Conservation (phyloP, 179 eudicot species). For the Monotropa hypopitys region DNA sequence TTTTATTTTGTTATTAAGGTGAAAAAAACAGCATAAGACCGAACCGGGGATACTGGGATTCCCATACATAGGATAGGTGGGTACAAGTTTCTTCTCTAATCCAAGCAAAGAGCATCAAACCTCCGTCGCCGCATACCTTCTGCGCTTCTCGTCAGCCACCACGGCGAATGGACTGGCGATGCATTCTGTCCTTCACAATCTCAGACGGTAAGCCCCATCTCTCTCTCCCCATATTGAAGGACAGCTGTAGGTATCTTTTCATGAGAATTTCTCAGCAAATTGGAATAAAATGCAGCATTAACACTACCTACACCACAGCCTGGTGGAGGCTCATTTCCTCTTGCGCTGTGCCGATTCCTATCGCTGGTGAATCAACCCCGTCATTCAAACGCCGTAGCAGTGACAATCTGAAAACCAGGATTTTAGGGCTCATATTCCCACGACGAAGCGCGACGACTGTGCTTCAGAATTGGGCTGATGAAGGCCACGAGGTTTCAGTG, state of each 20-base stretch:
- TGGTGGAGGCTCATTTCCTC: slow-evolving; percentile 7
- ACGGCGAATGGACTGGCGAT: background rate
- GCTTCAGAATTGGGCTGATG: slow-evolving; percentile 22
- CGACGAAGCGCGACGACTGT: slow-evolving; percentile 16
- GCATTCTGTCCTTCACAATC: background rate
- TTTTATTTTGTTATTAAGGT: too few relatives aligned
- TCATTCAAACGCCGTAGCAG: background rate
- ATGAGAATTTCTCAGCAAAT: background rate
- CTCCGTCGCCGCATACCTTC: background rate
- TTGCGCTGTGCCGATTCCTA: background rate
- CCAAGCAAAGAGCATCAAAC: background rate
- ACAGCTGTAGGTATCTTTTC: background rate
- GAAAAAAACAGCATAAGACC: too few relatives aligned
- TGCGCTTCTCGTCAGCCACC: background rate
- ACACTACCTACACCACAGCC: background rate
- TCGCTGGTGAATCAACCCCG: background rate
- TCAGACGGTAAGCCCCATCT: slow-evolving; percentile 5
- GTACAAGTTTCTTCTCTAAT: background rate
- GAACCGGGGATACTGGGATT: background rate
- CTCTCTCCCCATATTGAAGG: background rate
- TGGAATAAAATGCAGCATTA: background rate
- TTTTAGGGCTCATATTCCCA: slow-evolving; percentile 12
- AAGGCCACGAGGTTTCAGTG: slow-evolving; percentile 16
- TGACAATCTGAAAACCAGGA: slow-evolving; percentile 2
- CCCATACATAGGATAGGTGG: background rate